phyloP scores from a whole-genome alignment of 169 alveolate species.

The Ophryocystis elektroscirrha region DNA sequence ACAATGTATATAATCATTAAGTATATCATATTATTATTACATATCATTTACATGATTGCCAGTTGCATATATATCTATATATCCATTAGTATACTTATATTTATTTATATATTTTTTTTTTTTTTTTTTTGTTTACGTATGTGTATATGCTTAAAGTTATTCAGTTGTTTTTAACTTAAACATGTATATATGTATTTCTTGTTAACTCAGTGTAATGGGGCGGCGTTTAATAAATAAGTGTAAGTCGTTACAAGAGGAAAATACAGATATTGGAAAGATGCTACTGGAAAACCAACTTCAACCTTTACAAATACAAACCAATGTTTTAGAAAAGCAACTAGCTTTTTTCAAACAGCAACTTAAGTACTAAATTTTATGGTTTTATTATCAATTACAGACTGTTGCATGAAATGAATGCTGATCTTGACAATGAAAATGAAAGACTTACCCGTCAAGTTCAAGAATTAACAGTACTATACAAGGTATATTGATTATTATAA shows the following conservation, averaged over 20 bases:
- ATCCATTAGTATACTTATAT: neutral
- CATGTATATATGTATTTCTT: neutral
- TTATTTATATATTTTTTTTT: neutral
- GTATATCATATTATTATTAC: no score
- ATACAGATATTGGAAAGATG: conserved; percentile 30
- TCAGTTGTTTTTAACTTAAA: neutral
- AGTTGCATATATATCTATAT: neutral
- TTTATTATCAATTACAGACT: conserved; percentile 7
- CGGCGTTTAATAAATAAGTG: conserved; percentile 33
- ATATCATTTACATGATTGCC: no score
- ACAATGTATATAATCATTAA: no score
- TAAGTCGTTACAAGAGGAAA: conserved; percentile 31
- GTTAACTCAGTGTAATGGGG: conserved; percentile 23
- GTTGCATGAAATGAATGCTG: conserved; percentile 28
- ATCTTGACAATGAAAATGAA: conserved; percentile 32
- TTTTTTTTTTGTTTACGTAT: neutral
- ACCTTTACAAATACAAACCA: conserved; percentile 15
- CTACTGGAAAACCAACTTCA: conserved; percentile 22
- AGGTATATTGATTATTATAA: conserved; percentile 12
- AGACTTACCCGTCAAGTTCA: conserved; percentile 22
- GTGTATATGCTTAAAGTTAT: neutral
- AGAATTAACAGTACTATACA: conserved; percentile 16
- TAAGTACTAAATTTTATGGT: conserved; percentile 2
- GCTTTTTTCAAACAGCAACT: conserved; percentile 22
- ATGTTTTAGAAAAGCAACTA: conserved; percentile 21